These are phyloP conservation scores for Peronospora farinosa DNA, from an alignment of 352 stramenopile species.

Conservation along the genomic window DNA sequence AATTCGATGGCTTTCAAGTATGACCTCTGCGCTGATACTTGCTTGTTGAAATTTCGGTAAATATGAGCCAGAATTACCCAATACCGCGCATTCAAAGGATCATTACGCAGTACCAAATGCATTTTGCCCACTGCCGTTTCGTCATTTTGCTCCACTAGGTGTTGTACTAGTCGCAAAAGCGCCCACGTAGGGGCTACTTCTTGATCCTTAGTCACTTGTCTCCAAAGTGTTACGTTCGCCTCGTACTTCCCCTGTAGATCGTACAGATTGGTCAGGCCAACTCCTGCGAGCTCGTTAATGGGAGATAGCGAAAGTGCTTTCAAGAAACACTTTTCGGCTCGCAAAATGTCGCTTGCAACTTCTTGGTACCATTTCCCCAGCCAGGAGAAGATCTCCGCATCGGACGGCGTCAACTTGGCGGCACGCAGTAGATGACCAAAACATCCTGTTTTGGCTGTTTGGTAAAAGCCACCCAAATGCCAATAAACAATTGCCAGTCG, in stretches of 20 bases:
- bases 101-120: constrained; percentile 68
- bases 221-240: constrained; percentile 65
- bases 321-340: constrained; percentile 81
- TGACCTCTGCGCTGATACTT: constrained; percentile 70
- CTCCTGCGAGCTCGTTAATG: constrained; percentile 48
- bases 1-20: constrained; percentile 75
- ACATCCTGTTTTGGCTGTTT: constrained; percentile 52
- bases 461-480: constrained; percentile 42
- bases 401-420: constrained; percentile 61
- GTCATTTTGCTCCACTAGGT: constrained; percentile 58
- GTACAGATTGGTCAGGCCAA: constrained; percentile 67
- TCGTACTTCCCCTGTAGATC: constrained; percentile 50
- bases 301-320: constrained; percentile 65
- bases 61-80: constrained; percentile 76
- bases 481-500: constrained; percentile 76
- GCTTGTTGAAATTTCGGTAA: constrained; percentile 75
- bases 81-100: constrained; percentile 51
- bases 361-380: constrained; percentile 75
- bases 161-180: constrained; percentile 59
- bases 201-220: constrained; percentile 48
- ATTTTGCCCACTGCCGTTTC: constrained; percentile 63
- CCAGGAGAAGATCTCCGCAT: constrained; percentile 64
- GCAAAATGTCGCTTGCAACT: constrained; percentile 49
- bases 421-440: constrained; percentile 62
- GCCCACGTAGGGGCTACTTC: constrained; percentile 69